These are phyloP conservation scores for Aspergillus sp. DNA, from an alignment of 2,329 filamentous ascomycete species.

Conservation along the genomic window DNA sequence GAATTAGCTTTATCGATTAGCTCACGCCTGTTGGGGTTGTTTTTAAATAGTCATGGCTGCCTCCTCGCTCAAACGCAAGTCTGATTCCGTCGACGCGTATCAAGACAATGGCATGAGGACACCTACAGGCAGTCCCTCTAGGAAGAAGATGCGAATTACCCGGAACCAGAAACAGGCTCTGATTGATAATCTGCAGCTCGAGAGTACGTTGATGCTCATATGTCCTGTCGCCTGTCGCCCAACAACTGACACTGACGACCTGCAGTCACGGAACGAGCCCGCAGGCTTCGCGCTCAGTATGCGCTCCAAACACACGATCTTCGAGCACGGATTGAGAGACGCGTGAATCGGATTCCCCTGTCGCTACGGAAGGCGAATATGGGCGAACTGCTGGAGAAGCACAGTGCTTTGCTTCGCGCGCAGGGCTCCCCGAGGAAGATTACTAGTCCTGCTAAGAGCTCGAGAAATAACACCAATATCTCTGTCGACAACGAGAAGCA, in stretches of 20 bases:
- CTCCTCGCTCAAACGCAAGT: slow-evolving; percentile 32
- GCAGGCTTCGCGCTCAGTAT: slow-evolving; percentile 82
- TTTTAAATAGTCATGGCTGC: slow-evolving; percentile 25
- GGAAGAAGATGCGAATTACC: slow-evolving; percentile 56
- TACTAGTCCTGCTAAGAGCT: slow-evolving; percentile 21
- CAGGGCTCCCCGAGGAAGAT: slow-evolving; percentile 27
- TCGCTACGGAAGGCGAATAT: slow-evolving; percentile 72
- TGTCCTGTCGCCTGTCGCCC: neutral
- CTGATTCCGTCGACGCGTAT: slow-evolving; percentile 23
- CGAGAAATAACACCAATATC: slow-evolving; percentile 21
- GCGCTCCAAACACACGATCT: slow-evolving; percentile 79
- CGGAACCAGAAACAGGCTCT: slow-evolving; percentile 72
- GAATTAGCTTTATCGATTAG: neutral
- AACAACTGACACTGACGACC: neutral
- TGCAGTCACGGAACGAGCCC: slow-evolving; percentile 74
- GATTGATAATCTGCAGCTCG: slow-evolving; percentile 81
- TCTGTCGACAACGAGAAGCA: slow-evolving; percentile 17
- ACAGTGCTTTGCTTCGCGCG: slow-evolving; percentile 23
- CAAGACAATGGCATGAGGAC: slow-evolving; percentile 43
- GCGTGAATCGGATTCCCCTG: slow-evolving; percentile 83
- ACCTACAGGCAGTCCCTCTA: slow-evolving; percentile 51
- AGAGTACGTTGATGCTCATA: slow-evolving; percentile 52
- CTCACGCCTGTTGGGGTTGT: too few relatives aligned
- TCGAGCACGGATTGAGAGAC: slow-evolving; percentile 78
- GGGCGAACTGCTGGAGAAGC: slow-evolving; percentile 62